Percentiles rank a stretch among this genome's conserved stretches.
Conservation (phyloP, 2,329 filamentous ascomycete genomes). For the Mycosphaerella sp. region DNA sequence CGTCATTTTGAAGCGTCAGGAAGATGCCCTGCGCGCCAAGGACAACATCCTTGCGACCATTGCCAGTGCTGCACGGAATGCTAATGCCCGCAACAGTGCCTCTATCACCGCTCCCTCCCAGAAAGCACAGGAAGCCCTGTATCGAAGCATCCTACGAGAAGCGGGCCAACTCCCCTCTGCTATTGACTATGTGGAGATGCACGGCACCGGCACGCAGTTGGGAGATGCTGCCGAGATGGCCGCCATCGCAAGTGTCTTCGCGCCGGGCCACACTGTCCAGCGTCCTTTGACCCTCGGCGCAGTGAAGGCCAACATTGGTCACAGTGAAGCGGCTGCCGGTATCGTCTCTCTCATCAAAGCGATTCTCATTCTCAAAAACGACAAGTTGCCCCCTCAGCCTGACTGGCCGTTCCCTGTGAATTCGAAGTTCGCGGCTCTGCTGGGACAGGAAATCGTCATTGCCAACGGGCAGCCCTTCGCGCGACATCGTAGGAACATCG, state of each 20-base stretch:
- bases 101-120: conserved; percentile 6
- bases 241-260: conserved; percentile 4
- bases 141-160: neutral
- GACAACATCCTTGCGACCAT: conserved; percentile 35
- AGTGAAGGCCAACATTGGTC: conserved; percentile 35
- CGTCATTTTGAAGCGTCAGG: conserved; percentile 32
- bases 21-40: conserved; percentile 31
- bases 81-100: neutral
- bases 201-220: conserved; percentile 17
- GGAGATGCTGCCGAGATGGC: conserved; percentile 12
- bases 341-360: conserved; percentile 32
- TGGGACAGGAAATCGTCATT: neutral
- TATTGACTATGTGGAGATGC: conserved; percentile 11
- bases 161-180: conserved; percentile 9
- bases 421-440: neutral
- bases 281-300: conserved; percentile 28
- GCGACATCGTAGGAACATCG: conserved; percentile 36
- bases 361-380: conserved; percentile 18
- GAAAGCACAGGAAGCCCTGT: conserved; percentile 12
- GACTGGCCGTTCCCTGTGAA: neutral
- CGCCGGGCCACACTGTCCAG: neutral
- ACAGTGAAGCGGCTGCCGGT: conserved; percentile 34
- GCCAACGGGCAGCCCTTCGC: conserved; percentile 12
- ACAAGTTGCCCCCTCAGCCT: neutral
- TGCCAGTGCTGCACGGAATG: conserved; percentile 35